Evolutionary conservation across 768 basidiomycete genomes (phyloP).

Genomic region (Mycena rosella): DNA sequence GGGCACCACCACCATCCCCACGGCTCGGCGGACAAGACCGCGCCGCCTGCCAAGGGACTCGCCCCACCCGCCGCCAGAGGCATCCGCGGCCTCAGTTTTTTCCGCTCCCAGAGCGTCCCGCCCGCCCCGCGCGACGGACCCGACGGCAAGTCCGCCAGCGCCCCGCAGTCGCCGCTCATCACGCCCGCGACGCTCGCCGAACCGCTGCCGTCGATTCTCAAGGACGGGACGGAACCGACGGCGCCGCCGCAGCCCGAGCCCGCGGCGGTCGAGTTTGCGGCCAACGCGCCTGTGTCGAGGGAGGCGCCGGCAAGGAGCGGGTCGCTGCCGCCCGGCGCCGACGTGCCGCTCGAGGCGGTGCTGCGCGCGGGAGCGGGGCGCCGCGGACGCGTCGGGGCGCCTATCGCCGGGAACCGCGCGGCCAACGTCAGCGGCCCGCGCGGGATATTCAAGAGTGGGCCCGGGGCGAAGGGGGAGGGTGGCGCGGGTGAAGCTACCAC

Average conservation of each 20-base stretch:
- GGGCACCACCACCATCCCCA: conserved; percentile 35
- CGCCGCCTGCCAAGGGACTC: conserved; percentile 41
- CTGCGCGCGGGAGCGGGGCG: conserved; percentile 33
- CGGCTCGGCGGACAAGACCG: conserved; percentile 17
- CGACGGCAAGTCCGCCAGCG: conserved; percentile 29
- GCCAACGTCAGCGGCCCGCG: background rate
- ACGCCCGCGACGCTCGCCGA: conserved; percentile 2
- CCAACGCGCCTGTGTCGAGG: background rate
- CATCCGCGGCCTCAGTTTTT: conserved; percentile 47
- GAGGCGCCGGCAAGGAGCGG: conserved; percentile 13
- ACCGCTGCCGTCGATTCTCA: conserved; percentile 26
- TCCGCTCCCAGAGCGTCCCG: conserved; percentile 56
- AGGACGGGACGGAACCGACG: conserved; percentile 10
- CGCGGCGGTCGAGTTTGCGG: conserved; percentile 14
- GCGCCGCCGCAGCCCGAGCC: conserved; percentile 29
- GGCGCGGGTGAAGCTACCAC: background rate
- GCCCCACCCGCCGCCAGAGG: conserved; percentile 30
- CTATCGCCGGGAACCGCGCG: background rate
- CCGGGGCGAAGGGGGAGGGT: conserved; percentile 8
- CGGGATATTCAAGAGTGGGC: conserved; percentile 33
- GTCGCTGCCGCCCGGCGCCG: conserved; percentile 24
- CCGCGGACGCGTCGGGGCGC: conserved; percentile 19
- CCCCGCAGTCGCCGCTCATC: conserved; percentile 12
- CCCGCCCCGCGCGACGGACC: conserved; percentile 46
- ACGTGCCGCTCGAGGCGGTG: conserved; percentile 34